Base-by-base conservation (phyloP, 306 rosid genomes). In the Acacia confusa region DNA sequence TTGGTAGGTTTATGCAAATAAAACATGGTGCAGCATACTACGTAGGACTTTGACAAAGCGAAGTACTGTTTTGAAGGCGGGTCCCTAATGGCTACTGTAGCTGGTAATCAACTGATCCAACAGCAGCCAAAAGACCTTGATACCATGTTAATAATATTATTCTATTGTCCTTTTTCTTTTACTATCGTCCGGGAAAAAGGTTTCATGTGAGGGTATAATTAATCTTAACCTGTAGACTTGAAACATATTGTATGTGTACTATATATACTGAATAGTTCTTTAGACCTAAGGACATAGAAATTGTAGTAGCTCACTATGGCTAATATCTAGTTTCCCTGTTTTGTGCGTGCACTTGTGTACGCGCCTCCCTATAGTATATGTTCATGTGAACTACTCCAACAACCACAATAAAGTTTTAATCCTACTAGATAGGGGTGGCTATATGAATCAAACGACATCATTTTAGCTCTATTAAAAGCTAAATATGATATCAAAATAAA, bases 1-100 rank as follows among this genome's bases (percentile, higher is more conserved):
- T 6, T 2, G 41, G 69, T 63, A 30, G 70, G 43, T 32, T 7
- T 72, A 6, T 12, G 82, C 43, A 36, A 78, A 78, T 69, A 78
- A 78, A 61, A 69, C 40, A 47, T 45, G 47, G 60, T 14, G 48
- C 60, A 22, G 78, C 55, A 13, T 41, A 7, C 36, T 70, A 44
- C 75, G 32, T 40, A 68, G 48, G 9, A 68, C 48, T 20, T 9
- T n/a, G 68, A 27, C n/a, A 7, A 63, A 5, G 13, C 40, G 1
- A 27, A 14, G 38, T 63, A 63, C 17, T 27, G 68, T 63, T 13
- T 63, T 13, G 4, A 28, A 27, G 38, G 40, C 19, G 4, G 19
- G 68, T 63, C 68, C 20, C 40, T 13, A 14, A 28, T 6, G 16
- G 38, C 20, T 28, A 63, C 15, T 61, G 10, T 11, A 20, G 50